Evolutionary conservation across 2,329 filamentous ascomycete species (phyloP), one percentile per base, ranked within the genome.

Genomic region (Botrytis porri): DNA sequence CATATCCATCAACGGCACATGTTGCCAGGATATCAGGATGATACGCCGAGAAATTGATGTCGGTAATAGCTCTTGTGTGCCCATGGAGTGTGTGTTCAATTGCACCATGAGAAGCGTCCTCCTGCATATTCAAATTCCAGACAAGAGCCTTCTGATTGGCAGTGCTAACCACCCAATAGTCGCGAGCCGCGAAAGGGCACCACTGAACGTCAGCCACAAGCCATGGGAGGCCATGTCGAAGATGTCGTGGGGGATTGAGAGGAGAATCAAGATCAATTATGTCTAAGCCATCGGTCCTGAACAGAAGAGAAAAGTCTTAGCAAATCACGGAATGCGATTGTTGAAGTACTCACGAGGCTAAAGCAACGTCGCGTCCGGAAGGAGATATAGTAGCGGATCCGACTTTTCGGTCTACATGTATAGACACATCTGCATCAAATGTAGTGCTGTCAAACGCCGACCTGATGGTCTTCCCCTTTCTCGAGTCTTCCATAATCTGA

Each of bases 161-260:
- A 0, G 95, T 97, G 74, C 94, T 97, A 51, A 94, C 93, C 29
- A 98, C 92, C 95, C 95, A 98, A 79, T 95, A 95, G 81, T 97
- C 93, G 65, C 95, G 89, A 32, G 88, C 89, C 20, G 95, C 93
- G 81, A 98, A 97, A 0, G 95, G 95, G 18, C 94, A 97, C 95
- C 95, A 98, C 82, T 98, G 95, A 43, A 97, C 95, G 82, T 98
- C 95, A 18, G 95, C 94, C 8, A 97, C 95, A 69, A 97, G 90
- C 94, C 95, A 98, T n/a, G 93, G 92, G 61, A 94, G 90, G 72
- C 93, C 92, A 82, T 97, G 93, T 75, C 92, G 92, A 77, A 98
- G 87, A 78, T 94, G 92, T 29, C 94, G 91, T 29, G 95, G 95
- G 16, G 92, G 92, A 74, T 92, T 96, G 80, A 94, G 96, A 0